phyloP scores from a whole-genome alignment of 2,329 filamentous ascomycete species.

The Orbilia javanica region DNA sequence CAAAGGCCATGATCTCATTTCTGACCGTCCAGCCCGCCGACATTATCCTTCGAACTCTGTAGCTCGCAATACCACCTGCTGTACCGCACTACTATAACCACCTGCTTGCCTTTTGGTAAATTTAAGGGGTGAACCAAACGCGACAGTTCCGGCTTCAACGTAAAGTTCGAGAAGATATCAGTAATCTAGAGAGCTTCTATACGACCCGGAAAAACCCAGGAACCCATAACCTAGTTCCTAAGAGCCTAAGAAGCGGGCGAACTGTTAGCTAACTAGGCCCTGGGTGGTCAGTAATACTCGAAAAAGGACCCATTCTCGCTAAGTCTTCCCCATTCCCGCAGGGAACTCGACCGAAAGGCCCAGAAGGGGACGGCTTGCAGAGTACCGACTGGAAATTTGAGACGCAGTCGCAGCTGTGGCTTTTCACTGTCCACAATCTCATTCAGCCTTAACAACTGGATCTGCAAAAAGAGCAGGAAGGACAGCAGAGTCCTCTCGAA shows the following conservation, averaged over 20 bases:
- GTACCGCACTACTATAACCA: background rate
- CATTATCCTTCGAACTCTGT: slow-evolving; percentile 3
- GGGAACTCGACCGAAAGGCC: slow-evolving; percentile 29
- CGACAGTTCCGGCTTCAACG: slow-evolving; percentile 8
- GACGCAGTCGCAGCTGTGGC: slow-evolving; percentile 42
- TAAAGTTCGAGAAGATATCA: background rate
- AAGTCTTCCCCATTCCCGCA: slow-evolving; percentile 45
- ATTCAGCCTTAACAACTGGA: slow-evolving; percentile 50
- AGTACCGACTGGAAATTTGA: slow-evolving; percentile 35
- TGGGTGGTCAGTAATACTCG: slow-evolving; percentile 36
- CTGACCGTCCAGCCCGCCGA: slow-evolving; percentile 16
- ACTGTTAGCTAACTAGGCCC: slow-evolving; percentile 24
- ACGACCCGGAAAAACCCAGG: slow-evolving; percentile 15
- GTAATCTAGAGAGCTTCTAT: slow-evolving; percentile 13
- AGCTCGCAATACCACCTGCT: background rate
- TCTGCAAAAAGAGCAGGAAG: slow-evolving; percentile 30
- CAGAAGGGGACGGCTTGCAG: slow-evolving; percentile 38
- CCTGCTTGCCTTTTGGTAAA: background rate
- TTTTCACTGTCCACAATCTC: slow-evolving; percentile 41
- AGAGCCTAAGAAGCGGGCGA: slow-evolving; percentile 1
- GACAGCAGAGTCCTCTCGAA: slow-evolving; percentile 32
- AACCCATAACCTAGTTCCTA: background rate
- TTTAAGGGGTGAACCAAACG: background rate
- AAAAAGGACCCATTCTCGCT: slow-evolving; percentile 30
- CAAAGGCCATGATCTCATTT: slow-evolving; percentile 44